These are phyloP conservation scores for Lagenaria siceraria DNA, from an alignment of 306 rosid species.

Conservation along the genomic window DNA sequence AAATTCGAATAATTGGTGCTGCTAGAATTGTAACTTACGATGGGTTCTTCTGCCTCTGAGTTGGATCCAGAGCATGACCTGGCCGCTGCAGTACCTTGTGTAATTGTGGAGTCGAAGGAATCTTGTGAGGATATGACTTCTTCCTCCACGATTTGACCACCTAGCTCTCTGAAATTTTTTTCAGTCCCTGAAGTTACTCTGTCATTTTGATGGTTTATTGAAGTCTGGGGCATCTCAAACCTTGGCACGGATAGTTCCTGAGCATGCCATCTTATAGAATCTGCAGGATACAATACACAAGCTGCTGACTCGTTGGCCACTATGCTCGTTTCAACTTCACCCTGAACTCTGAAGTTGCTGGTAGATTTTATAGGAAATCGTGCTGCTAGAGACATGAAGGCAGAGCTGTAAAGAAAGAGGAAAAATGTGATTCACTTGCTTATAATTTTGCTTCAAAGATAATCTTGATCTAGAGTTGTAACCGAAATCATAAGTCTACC, in stretches of 20 bases:
- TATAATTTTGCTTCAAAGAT: background rate
- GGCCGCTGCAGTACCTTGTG: constrained; percentile 35
- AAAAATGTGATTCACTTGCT: background rate
- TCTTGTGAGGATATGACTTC: constrained; percentile 65
- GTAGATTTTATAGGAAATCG: constrained; percentile 45
- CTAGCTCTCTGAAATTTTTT: constrained; percentile 17
- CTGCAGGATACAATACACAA: constrained; percentile 24
- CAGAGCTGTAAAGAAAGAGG: constrained; percentile 62
- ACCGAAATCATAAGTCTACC: constrained; percentile 30
- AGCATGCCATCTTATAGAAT: constrained; percentile 29
- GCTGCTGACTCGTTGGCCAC: constrained; percentile 36
- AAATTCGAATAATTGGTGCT: constrained; percentile 21
- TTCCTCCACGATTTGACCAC: constrained; percentile 38
- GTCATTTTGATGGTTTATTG: constrained; percentile 25
- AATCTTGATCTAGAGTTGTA: background rate
- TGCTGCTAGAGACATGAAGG: constrained; percentile 87
- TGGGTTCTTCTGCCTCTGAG: constrained; percentile 52
- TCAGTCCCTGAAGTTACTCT: constrained; percentile 19
- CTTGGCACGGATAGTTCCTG: constrained; percentile 25
- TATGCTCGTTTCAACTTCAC: constrained; percentile 18
- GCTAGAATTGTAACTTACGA: constrained; percentile 19
- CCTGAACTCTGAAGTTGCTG: constrained; percentile 23
- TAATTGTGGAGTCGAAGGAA: constrained; percentile 63
- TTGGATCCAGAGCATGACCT: constrained; percentile 44
- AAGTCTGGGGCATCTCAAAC: constrained; percentile 20